These are phyloP conservation scores for Papilionanthe hybrid DNA, from an alignment of 116 monocot species.

Conservation along the genomic window DNA sequence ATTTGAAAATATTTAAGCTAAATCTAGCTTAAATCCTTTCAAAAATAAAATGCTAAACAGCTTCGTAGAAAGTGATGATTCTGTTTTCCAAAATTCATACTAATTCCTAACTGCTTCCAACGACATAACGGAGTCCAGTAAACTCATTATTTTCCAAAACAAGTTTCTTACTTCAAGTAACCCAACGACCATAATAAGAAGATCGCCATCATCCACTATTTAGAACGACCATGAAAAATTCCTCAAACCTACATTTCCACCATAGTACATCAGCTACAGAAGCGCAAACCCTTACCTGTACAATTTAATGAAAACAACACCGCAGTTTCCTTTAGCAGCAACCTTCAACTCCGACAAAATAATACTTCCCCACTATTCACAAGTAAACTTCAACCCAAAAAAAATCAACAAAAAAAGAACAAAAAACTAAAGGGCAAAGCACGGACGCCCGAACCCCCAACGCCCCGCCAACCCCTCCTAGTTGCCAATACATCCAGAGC, in stretches of 20 bases:
- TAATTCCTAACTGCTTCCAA: too few relatives aligned
- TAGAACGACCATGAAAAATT: background rate
- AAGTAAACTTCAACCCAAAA: background rate
- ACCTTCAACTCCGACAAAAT: background rate
- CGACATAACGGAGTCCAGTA: too few relatives aligned
- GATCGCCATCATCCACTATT: background rate
- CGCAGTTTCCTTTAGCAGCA: background rate
- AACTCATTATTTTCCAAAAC: too few relatives aligned
- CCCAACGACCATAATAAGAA: background rate
- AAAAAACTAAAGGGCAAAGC: background rate
- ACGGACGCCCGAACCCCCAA: background rate
- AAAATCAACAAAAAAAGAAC: background rate
- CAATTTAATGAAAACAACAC: background rate
- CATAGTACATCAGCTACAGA: background rate
- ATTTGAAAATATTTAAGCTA: too few relatives aligned
- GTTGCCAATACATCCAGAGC: background rate
- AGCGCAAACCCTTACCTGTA: background rate
- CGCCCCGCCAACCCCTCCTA: background rate
- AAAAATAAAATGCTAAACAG: too few relatives aligned
- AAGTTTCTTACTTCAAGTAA: too few relatives aligned
- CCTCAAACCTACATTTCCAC: background rate
- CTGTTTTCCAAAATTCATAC: too few relatives aligned
- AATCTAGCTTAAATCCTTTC: too few relatives aligned
- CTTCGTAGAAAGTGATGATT: too few relatives aligned
- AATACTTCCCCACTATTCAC: background rate